Base-by-base conservation (phyloP, 257 asterid genomes). In the Capsicum rhomboideum region DNA sequence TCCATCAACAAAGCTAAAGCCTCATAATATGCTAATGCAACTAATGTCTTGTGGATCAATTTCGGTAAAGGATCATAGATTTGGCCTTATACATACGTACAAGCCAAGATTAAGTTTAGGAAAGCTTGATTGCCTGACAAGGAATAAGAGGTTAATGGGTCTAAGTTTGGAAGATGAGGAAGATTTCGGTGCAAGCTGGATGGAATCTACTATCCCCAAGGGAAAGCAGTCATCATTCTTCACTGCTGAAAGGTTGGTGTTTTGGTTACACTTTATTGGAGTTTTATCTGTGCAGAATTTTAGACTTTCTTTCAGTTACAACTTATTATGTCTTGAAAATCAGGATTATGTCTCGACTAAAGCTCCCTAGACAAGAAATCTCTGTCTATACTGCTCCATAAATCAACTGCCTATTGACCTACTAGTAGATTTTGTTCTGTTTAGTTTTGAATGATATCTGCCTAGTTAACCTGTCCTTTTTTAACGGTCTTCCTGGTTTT, bases 41-140 rank as follows among this genome's bases (percentile, higher is more conserved):
- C 82, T 96, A 68, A 92, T 96, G 83, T 92, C 99, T 8, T 96
- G 99, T 50, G 99, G 99, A 40, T 92, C 99, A 21, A 84, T 94
- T 82, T 90, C 98, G 5, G 98, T 96, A 31, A 95, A 95, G 86
- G 97, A 96, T 89, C 95, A 93, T 68, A 91, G 91, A 85, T 95
- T 93, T 87, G 94, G 97, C 84, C 84, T 94, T 46, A 87, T 93
- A 82, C 98, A 98, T 6, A 86, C 93, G 10, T 96, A 93, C 87
- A 96, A 88, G 88, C 94, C 99, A 6, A 91, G 97, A 79, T 93
- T 92, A 78, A 85, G 89, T 92, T 23, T 93, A 87, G 96, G 97
- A 82, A 98, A 94, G 86, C 91, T 94, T 40, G 94, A 94, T 90
- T 90, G 92, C 85, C 81, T 89, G 87, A 56, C 93, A 0, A 96